Evolutionary conservation across 148 eudicot genomes (phyloP).

Genomic region (Persicaria maculosa): DNA sequence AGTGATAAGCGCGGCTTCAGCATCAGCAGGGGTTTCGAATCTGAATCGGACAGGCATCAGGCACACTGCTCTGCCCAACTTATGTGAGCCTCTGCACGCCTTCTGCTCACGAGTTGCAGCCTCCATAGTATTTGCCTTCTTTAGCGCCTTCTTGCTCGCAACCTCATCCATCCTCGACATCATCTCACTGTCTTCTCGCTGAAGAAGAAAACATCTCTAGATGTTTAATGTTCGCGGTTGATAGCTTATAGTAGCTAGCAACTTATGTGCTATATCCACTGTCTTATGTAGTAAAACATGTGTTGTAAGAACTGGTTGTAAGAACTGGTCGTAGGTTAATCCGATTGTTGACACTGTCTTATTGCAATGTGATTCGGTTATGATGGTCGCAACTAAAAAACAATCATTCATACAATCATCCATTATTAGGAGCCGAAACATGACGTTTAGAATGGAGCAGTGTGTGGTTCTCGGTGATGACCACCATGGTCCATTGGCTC

Average conservation of each 20-base stretch:
- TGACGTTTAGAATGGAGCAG: background rate
- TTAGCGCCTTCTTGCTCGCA: conserved; percentile 72
- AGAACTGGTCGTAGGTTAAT: background rate
- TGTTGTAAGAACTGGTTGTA: background rate
- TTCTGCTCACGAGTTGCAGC: conserved; percentile 71
- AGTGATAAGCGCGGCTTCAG: conserved; percentile 84
- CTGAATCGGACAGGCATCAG: conserved; percentile 77
- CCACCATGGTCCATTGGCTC: background rate
- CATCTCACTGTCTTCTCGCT: conserved; percentile 43
- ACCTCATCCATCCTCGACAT: conserved; percentile 57
- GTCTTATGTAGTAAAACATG: too few relatives aligned
- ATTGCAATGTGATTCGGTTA: background rate
- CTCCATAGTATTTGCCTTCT: conserved; percentile 72
- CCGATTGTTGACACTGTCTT: background rate
- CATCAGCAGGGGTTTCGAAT: conserved; percentile 81
- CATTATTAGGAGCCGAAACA: background rate
- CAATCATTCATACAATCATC: background rate
- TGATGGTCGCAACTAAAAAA: background rate
- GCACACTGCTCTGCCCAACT: conserved; percentile 82
- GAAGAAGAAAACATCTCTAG: background rate
- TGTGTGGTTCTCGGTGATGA: conserved; percentile 4
- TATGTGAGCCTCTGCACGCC: conserved; percentile 71
- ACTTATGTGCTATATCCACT: background rate
- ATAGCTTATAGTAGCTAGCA: background rate
- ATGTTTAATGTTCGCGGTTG: background rate